Base-by-base conservation (phyloP, 768 basidiomycete genomes). In the Tylopilus felleus region DNA sequence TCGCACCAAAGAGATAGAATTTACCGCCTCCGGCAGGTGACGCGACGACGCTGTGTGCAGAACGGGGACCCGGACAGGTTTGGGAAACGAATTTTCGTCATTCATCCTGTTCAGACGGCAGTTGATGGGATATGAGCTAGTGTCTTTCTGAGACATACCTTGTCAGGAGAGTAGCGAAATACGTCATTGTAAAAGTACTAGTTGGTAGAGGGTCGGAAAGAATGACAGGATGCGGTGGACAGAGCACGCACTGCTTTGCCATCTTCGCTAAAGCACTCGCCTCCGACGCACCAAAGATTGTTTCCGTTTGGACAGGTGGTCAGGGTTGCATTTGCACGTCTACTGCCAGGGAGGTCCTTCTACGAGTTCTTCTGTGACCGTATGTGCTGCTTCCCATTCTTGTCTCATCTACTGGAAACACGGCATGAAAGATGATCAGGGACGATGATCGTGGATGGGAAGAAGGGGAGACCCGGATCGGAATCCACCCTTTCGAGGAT, bases 141-240 rank as follows among this genome's bases (percentile, higher is more conserved):
- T 12, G 12, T 12, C 4, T 5, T 36, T 36, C 8, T 8, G 29
- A 38, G 33, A 56, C 70, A 16, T 31, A 81, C 84, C 75, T 92
- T 92, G 35, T 91, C 90, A 0, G 92, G 89, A 1, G 85, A 79
- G 69, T 95, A 95, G 21, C 93, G 78, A 68, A 86, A 94, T 0
- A 92, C 84, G 60, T 94, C 93, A 60, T 86, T 89, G 71, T 93
- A 93, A 70, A 93, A 91, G 65, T 91, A 82, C 88, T 90, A 47
- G 4, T 21, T 10, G 21, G 2, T 23, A 5, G 17, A n/a, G 2
- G 14, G 36, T 58, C 5, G 54, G 46, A 5, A 28, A 10, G 21
- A 12, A 40, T 28, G 16, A 4, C 12, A 25, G 3, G 16, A 10
- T 7, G 22, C 0, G n/a, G 1, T 13, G 25, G n/a, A 40, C 0